Conservation (phyloP, 495 filamentous ascomycete genomes). For the Immersiella caudata region DNA sequence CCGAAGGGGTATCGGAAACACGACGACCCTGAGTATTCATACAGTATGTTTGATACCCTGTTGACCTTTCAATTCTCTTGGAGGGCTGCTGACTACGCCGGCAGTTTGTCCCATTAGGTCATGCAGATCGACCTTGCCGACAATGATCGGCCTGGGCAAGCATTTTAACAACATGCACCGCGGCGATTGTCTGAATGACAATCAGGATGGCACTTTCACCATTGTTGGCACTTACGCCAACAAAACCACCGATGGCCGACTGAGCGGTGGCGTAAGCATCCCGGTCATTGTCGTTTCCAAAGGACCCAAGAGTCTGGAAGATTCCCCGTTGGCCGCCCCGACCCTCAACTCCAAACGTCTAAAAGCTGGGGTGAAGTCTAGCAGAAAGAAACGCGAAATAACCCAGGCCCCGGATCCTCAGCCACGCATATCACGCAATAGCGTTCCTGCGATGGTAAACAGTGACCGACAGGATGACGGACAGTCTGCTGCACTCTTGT, state of each 20-base stretch:
- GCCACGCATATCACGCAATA: too few relatives aligned
- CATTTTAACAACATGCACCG: constrained; percentile 24
- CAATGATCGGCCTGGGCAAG: not conserved
- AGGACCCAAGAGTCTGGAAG: not conserved
- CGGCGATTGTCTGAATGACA: constrained; percentile 29
- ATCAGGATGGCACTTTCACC: constrained; percentile 35
- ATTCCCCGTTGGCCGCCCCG: not conserved
- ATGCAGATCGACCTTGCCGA: not conserved
- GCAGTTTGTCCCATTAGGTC: not conserved
- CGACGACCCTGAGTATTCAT: not conserved
- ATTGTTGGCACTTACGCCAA: constrained; percentile 24
- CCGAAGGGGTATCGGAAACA: not conserved
- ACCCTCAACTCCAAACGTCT: not conserved
- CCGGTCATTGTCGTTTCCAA: not conserved
- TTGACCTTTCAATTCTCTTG: not conserved
- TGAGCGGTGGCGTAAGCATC: not conserved
- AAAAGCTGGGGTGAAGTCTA: too few relatives aligned
- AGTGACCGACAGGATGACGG: too few relatives aligned
- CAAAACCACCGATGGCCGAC: not conserved
- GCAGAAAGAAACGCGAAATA: too few relatives aligned
- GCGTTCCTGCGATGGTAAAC: too few relatives aligned
- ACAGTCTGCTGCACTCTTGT: too few relatives aligned
- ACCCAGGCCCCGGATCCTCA: too few relatives aligned
- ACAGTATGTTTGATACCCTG: not conserved
- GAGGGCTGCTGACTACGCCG: not conserved